Base-by-base conservation (phyloP, 106 monocot genomes). In the Amphibolis antarctica region DNA sequence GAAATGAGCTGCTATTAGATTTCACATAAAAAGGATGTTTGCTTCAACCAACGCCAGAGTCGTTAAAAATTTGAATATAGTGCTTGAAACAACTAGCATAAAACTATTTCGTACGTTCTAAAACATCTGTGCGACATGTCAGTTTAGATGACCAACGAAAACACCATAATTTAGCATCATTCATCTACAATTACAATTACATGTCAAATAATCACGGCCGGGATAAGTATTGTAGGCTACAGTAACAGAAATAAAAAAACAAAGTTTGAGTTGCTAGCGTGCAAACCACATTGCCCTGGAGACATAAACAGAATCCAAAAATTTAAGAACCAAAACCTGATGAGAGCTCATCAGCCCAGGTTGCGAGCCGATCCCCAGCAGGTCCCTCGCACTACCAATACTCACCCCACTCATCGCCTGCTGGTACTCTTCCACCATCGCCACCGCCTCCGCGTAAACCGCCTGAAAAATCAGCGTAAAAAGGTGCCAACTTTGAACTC, bases 351-450 rank as follows among this genome's bases (percentile, higher is more conserved):
- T 85, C 71, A 85, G 51, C 30, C 80, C 80, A 29, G 64, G 75
- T 47, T 76, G 70, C 11, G 80, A 55, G 53, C 80, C 71, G 11
- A 83, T 57, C 42, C 59, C 52, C 21, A 66, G 72, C 4, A 68
- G 19, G 52, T 93, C 81, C 75, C 80, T 85, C 10, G 43, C 55
- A 31, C 28, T 45, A 4, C 85, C 81, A 52, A 76, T 56, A 49
- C 65, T 56, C 9, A 56, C 55, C 43, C 59, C 69, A 25, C 75
- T 71, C 3, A 73, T 14, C 1, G 72, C 64, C 54, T 89, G 94
- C 30, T 90, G 90, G 65, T 82, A 87, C 42, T 98, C 82, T 52
- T 98, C 96, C 28, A 90, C 78, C 76, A 98, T 80, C 1, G 79
- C 76, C 19, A 91, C 67, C 9, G 83, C 82, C 74, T 92, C 91